Evolutionary conservation across 1,284 basidiomycete species (phyloP), one percentile per base, ranked within the genome.

Genomic region (Naganishia sp.): DNA sequence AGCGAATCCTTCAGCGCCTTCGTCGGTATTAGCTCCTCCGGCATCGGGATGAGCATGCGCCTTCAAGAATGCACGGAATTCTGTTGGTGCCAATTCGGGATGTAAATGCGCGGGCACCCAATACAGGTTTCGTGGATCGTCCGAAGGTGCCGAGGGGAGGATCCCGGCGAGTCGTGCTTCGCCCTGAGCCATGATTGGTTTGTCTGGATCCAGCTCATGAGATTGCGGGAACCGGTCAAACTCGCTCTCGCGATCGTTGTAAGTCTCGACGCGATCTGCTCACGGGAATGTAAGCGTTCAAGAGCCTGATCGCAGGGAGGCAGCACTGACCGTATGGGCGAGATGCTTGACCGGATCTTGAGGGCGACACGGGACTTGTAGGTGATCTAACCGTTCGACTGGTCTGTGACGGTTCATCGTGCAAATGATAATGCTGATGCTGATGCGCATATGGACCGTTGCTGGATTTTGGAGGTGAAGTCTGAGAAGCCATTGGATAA

Each of bases 91-190:
- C 75, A 99, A 90, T 82, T 99, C 95, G 23, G 95, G 96, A 76
- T 99, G 95, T 25, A 97, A 83, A 65, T 90, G 87, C 17, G 95
- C 95, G 46, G 95, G 95, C 18, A 99, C 92, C 95, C 95, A 99
- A 83, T 97, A 98, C 68, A 97, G 86, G 79, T 92, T 88, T 73
- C 87, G 86, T 10, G 88, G 88, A 80, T 92, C 89, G 73, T 70
- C 58, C 9, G 45, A 43, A 6, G 49, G 45, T 10, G 43, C 58
- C 15, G 56, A 57, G 28, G 49, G 50, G 23, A 43, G 46, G 11
- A 41, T 53, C 6, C 61, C 60, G 18, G 54, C 67, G 10, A 57
- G 35, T n/a, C 41, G 43, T 21, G 52, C 63, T 13, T 73, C 73
- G 6, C 70, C 70, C 23, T 69, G 68, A 15, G 75, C 73, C 46